phyloP scores from a whole-genome alignment of 768 basidiomycete genomes.

The Coprinopsis marcescibilis region DNA sequence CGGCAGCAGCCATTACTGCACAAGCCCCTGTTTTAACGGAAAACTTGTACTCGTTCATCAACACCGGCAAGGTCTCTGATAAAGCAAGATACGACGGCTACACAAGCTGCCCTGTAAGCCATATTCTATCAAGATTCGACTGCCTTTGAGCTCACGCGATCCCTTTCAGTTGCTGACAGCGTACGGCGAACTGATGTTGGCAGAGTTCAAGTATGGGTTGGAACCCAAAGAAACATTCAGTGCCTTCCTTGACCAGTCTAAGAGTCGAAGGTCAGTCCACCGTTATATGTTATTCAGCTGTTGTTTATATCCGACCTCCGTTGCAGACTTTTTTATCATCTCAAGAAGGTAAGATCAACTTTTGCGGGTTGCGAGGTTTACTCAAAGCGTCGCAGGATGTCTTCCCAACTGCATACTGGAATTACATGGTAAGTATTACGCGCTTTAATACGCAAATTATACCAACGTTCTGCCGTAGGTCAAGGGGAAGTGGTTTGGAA shows the following conservation, averaged over 20 bases:
- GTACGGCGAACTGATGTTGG: constrained; percentile 78
- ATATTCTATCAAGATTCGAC: not conserved
- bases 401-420: constrained; percentile 78
- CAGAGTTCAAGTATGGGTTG: constrained; percentile 91
- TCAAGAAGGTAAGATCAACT: constrained; percentile 60
- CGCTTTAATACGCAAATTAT: constrained; percentile 19
- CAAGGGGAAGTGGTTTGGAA: constrained; percentile 43
- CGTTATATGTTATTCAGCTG: too few species aligned
- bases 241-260: constrained; percentile 64
- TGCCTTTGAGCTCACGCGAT: constrained; percentile 4
- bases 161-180: constrained; percentile 63
- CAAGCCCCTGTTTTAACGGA: constrained; percentile 90
- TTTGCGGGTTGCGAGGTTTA: not conserved
- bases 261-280: constrained; percentile 70
- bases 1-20: constrained; percentile 87
- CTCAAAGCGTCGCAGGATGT: constrained; percentile 40
- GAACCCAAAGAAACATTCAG: constrained; percentile 85
- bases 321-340: constrained; percentile 70
- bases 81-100: constrained; percentile 81
- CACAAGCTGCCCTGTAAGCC: constrained; percentile 76
- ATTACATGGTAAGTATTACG: constrained; percentile 48
- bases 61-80: constrained; percentile 59
- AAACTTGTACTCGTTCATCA: constrained; percentile 73
- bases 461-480: constrained; percentile 32
- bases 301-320: too few species aligned